Conservation (phyloP, 768 basidiomycete species). For the Gloeostereum incarnatum region DNA sequence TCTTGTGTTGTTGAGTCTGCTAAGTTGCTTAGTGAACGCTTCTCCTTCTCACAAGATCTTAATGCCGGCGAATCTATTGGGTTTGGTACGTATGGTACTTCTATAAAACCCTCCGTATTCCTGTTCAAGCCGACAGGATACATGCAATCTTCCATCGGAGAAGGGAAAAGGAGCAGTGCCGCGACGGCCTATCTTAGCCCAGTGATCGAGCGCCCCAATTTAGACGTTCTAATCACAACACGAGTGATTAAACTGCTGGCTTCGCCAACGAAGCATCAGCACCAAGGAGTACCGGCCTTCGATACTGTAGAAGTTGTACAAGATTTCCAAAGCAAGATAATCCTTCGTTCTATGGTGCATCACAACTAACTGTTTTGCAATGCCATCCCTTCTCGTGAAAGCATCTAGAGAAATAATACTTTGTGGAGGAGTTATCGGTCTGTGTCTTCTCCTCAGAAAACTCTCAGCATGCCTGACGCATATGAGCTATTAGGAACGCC, state of each 20-base stretch:
- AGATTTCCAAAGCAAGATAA: no score
- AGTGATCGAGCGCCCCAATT: conserved; percentile 9
- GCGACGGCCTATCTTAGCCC: conserved; percentile 11
- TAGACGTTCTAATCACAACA: conserved; percentile 9
- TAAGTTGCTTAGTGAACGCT: not conserved
- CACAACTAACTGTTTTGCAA: no score
- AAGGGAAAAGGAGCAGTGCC: conserved; percentile 8
- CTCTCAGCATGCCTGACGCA: no score
- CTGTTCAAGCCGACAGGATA: conserved; percentile 7
- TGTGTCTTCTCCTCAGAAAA: no score
- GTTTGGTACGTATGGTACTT: not conserved
- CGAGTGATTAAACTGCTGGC: conserved; percentile 5
- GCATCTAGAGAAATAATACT: conserved; percentile 38
- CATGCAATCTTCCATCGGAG: conserved; percentile 4
- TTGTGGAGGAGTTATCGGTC: conserved; percentile 12
- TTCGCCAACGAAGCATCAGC: no score
- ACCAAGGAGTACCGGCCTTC: no score
- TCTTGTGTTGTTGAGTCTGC: not conserved
- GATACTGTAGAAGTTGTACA: no score
- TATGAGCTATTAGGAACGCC: conserved; percentile 13
- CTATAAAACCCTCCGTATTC: not conserved
- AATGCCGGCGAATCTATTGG: not conserved
- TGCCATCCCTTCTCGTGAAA: no score
- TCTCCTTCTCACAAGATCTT: not conserved
- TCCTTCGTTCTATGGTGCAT: no score